A percentile compares a stretch with the other conserved stretches of the same genome.
Conservation (phyloP, 2,329 filamentous ascomycete species). For the Colletotrichum salicis region DNA sequence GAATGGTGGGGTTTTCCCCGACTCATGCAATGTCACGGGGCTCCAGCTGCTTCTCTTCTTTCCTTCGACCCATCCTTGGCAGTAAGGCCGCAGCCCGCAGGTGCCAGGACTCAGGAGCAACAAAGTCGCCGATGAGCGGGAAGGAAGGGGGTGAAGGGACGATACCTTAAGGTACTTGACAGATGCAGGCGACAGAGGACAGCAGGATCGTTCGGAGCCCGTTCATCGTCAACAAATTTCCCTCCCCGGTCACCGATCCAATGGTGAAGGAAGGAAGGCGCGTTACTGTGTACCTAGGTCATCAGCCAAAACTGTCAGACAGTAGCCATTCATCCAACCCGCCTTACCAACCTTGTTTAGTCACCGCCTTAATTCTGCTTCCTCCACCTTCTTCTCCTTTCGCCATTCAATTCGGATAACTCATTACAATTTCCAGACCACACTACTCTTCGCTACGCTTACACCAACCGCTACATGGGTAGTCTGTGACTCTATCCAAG, state of each 20-base stretch:
- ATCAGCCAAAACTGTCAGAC: background rate
- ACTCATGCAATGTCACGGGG: constrained; percentile 32
- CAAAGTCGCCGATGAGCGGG: background rate
- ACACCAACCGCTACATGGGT: background rate
- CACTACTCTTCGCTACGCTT: constrained; percentile 11
- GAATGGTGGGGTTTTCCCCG: constrained; percentile 5
- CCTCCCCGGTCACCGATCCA: background rate
- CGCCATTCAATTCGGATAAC: constrained; percentile 8
- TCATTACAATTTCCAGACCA: no score
- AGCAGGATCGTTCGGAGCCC: background rate
- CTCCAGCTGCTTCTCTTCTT: constrained; percentile 14
- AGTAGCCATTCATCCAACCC: background rate
- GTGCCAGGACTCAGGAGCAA: no score
- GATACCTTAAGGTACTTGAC: background rate
- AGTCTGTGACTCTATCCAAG: background rate
- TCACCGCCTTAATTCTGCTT: background rate
- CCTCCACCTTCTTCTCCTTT: constrained; percentile 24
- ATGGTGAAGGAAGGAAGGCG: background rate
- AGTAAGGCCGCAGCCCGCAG: background rate
- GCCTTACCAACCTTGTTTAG: background rate
- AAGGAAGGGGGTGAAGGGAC: background rate
- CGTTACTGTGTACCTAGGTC: no score
- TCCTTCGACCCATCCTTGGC: constrained; percentile 1
- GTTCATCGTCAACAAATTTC: background rate
- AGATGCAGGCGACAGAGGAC: background rate